phyloP scores from a whole-genome alignment of 1,284 basidiomycete species.

The Heterobasidion parviporum region DNA sequence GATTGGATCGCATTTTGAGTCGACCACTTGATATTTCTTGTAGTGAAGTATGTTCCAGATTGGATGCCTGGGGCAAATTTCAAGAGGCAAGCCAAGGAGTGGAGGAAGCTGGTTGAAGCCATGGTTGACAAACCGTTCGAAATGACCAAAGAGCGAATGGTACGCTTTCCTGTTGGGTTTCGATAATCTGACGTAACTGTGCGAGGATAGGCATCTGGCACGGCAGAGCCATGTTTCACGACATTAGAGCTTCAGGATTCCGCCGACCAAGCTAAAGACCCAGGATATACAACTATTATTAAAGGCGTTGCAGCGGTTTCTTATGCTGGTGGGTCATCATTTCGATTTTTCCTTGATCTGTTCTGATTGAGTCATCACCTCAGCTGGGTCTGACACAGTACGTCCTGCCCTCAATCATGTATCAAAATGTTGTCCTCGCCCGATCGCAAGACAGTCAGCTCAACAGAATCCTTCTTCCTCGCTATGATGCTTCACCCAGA shows the following conservation, averaged over 20 bases:
- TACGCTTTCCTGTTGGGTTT: not conserved
- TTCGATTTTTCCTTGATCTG: not conserved
- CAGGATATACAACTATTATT: slow-evolving; percentile 15
- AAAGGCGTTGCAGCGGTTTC: slow-evolving; percentile 16
- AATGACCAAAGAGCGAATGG: not conserved
- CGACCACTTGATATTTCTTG: not conserved
- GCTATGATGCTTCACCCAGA: slow-evolving; percentile 6
- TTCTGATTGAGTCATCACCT: not conserved
- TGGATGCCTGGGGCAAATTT: slow-evolving; percentile 63
- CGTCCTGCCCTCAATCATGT: slow-evolving; percentile 2
- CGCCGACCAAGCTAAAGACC: slow-evolving; percentile 1
- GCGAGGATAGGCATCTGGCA: slow-evolving; percentile 13
- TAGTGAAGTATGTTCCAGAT: slow-evolving; percentile 50
- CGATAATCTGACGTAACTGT: not conserved
- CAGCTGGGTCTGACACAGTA: slow-evolving; percentile 17
- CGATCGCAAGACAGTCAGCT: not conserved
- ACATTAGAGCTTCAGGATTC: slow-evolving; percentile 14
- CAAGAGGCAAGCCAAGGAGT: slow-evolving; percentile 40
- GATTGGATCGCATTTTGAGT: not conserved
- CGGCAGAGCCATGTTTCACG: slow-evolving; percentile 16
- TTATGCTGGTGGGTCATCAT: slow-evolving; percentile 15
- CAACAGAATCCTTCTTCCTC: not conserved
- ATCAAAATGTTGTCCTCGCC: slow-evolving; percentile 8
- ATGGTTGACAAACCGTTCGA: not conserved
- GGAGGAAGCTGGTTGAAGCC: slow-evolving; percentile 26